Evolutionary conservation across 2,329 filamentous ascomycete species (phyloP).

Genomic region (Apiospora phragmitis): DNA sequence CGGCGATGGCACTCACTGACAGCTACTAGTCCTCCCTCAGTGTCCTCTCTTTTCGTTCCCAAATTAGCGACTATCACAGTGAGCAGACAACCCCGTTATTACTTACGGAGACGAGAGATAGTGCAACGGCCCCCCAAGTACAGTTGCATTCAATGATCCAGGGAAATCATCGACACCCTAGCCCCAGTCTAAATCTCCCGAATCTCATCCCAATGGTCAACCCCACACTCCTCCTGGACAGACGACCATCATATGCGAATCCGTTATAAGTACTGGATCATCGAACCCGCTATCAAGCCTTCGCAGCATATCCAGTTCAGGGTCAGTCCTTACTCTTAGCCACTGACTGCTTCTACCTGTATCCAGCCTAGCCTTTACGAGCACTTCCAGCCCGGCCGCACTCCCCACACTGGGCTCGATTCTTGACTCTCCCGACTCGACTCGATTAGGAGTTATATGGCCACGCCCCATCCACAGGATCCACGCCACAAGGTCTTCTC

Average conservation of each 20-base stretch:
- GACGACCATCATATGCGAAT: constrained; percentile 4
- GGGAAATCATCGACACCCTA: constrained; percentile 9
- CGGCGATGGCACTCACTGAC: background rate
- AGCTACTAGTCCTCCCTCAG: background rate
- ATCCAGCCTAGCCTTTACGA: background rate
- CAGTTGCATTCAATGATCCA: constrained; percentile 6
- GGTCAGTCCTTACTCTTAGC: constrained; percentile 1
- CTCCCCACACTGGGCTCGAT: constrained; percentile 2
- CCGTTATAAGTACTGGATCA: constrained; percentile 8
- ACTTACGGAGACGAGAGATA: constrained; percentile 3
- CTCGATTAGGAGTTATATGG: background rate
- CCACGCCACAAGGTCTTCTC: constrained; percentile 3
- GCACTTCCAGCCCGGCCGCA: background rate
- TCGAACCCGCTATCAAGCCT: constrained; percentile 8
- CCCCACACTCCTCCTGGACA: constrained; percentile 8
- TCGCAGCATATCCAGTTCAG: constrained; percentile 3
- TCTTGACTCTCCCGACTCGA: background rate
- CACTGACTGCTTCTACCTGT: background rate
- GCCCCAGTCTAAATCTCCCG: constrained; percentile 8
- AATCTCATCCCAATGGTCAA: constrained; percentile 7
- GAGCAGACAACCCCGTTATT: background rate
- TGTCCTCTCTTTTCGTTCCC: constrained; percentile 2
- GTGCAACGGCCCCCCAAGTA: constrained; percentile 5
- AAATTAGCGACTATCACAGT: constrained; percentile 6
- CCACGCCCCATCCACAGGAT: background rate